Evolutionary conservation across 225 moss, liverwort and hornwort species (phyloP).

Genomic region (Marchantia paleacea): DNA sequence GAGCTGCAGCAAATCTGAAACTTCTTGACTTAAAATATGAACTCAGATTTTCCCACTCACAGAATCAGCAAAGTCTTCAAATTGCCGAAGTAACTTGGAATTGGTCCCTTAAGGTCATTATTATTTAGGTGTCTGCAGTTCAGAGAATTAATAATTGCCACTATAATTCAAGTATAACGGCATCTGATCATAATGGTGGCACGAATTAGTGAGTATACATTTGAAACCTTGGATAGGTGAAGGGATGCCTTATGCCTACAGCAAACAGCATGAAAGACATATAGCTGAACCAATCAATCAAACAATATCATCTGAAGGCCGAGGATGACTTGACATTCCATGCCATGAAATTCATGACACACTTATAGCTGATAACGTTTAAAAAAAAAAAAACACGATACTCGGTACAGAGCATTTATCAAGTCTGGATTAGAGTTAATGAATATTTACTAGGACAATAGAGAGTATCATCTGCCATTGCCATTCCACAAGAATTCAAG

Average conservation of each 20-base stretch:
- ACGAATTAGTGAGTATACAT: background rate
- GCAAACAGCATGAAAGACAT: background rate
- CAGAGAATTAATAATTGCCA: background rate
- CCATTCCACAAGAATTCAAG: too few species aligned
- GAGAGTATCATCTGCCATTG: too few species aligned
- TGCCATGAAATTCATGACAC: too few species aligned
- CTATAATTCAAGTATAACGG: background rate
- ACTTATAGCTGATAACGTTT: too few species aligned
- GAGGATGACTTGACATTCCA: too few species aligned
- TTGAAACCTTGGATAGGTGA: background rate
- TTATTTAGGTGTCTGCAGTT: background rate
- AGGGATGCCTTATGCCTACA: background rate
- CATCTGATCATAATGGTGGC: background rate
- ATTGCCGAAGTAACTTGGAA: background rate
- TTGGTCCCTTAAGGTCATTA: background rate
- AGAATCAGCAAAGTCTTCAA: background rate
- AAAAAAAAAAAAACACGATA: too few species aligned
- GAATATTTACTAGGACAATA: too few species aligned
- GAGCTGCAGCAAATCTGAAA: too few species aligned
- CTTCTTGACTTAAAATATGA: too few species aligned
- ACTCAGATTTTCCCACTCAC: background rate
- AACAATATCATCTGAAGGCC: too few species aligned
- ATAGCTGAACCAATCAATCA: background rate
- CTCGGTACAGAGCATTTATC: background rate
- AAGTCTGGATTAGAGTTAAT: too few species aligned